These are phyloP conservation scores for Voacanga thouarsii DNA, from an alignment of 257 asterid genomes.

Conservation along the genomic window DNA sequence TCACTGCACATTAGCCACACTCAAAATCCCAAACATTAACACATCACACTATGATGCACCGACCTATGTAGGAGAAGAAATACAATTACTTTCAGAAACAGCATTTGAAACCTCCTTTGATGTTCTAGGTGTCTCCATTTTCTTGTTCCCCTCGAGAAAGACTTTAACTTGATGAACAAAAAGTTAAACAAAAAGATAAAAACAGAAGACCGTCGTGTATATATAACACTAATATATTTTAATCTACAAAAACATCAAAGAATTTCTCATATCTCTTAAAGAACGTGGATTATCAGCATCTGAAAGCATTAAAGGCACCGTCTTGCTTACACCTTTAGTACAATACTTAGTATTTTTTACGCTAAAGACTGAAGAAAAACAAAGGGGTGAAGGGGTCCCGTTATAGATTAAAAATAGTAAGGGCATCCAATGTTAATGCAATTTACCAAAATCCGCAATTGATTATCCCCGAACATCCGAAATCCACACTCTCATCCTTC, in stretches of 20 bases:
- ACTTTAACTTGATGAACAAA: conserved; percentile 1
- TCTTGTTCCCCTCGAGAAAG: neutral
- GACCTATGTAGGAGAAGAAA: conserved; percentile 13
- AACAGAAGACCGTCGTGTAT: neutral
- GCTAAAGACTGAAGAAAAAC: neutral
- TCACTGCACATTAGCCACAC: neutral
- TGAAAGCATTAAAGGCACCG: neutral
- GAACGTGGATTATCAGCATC: neutral
- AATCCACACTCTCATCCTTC: no score
- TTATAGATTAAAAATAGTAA: no score
- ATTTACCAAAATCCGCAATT: no score
- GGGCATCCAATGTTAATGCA: no score
- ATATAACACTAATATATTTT: neutral
- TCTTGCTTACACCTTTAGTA: neutral
- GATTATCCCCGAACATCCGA: no score
- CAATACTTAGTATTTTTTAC: neutral
- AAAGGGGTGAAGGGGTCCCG: neutral
- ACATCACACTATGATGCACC: neutral
- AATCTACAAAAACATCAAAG: neutral
- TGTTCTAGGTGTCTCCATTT: conserved; percentile 22
- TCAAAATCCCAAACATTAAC: neutral
- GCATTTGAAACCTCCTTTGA: conserved; percentile 16
- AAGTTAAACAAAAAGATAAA: neutral
- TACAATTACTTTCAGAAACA: conserved; percentile 19
- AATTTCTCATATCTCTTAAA: neutral